Percentiles rank a stretch among this genome's conserved stretches.
Conservation (phyloP, 2,329 filamentous ascomycete species). For the Cladosporium halotolerans region DNA sequence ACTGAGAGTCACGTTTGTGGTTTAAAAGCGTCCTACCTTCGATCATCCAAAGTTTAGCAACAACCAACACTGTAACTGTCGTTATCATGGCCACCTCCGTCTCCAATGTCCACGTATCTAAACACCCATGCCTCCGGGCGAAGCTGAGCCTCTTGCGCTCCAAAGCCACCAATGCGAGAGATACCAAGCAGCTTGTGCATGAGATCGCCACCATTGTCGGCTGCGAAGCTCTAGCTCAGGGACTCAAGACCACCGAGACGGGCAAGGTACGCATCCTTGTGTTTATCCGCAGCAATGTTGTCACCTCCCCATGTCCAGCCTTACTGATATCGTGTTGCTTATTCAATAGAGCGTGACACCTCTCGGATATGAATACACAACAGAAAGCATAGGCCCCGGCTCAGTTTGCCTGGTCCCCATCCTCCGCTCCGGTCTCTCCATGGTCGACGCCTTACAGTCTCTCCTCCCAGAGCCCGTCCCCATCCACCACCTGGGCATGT, state of each 20-base stretch:
- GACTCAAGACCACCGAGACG: constrained; percentile 51
- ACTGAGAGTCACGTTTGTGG: neutral
- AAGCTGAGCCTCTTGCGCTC: constrained; percentile 90
- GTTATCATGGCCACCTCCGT: constrained; percentile 32
- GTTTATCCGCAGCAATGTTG: neutral
- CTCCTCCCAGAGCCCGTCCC: constrained; percentile 75
- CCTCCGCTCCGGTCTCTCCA: constrained; percentile 82
- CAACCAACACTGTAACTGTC: neutral
- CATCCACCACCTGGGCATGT: constrained; percentile 90
- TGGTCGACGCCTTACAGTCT: constrained; percentile 80
- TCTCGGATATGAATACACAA: constrained; percentile 69
- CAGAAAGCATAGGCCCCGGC: constrained; percentile 55
- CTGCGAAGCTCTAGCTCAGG: constrained; percentile 68
- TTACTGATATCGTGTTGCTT: neutral
- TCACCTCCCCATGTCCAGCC: neutral
- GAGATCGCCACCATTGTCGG: constrained; percentile 80
- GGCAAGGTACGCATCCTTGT: constrained; percentile 54
- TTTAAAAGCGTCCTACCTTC: neutral
- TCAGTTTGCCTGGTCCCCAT: constrained; percentile 82
- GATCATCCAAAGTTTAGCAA: neutral
- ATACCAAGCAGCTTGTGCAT: constrained; percentile 75
- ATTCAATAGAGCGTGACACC: constrained; percentile 63
- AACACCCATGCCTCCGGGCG: constrained; percentile 76
- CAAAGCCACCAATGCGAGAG: constrained; percentile 59
- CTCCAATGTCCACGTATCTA: constrained; percentile 65